Base-by-base conservation (phyloP, 768 basidiomycete genomes). In the Mycena maculata region DNA sequence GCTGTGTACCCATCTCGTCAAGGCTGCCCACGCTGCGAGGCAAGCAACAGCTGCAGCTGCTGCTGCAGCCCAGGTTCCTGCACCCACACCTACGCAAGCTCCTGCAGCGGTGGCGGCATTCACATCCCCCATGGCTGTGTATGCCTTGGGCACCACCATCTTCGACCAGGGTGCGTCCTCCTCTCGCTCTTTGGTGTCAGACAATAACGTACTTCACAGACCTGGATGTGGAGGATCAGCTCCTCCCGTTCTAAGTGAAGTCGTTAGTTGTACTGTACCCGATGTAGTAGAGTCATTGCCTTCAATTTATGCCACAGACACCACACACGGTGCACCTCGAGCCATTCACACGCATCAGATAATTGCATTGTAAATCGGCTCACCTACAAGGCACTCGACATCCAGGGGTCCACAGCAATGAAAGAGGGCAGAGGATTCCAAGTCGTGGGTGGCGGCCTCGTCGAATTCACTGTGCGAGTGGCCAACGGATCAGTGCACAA, bases 261-360 rank as follows among this genome's bases (percentile, higher is more conserved):
- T 16, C 23, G 52, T 53, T 53, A 33, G 3, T 36, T 31, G 31
- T 53, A 53, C 52, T n/a, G 52, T 53, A 53, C 31, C 52, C 30
- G 52, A 53, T 53, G 52, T 53, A 53, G n/a, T 38, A 33, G 30
- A 23, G 15, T n/a, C 20, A 10, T n/a, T n/a, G n/a, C 52, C 18
- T 31, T 33, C 52, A 53, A 53, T 53, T 20, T 53, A 36, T 20
- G 33, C 18, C 22, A 27, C 52, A 3, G 31, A 15, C 31, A 12
- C 27, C 30, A 53, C 12, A 33, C 52, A 53, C n/a, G 30, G 12
- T 20, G 20, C 16, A 31, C 12, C 52, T 5, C n/a, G n/a, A n/a
- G 13, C 9, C 22, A 20, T n/a, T 22, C 20, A 15, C 16, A 53
- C 3, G 31, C 52, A 20, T 23, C 52, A 11, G 52, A 53, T 7